phyloP scores from a whole-genome alignment of 345 rosid species.

The Aethionema arabicum region DNA sequence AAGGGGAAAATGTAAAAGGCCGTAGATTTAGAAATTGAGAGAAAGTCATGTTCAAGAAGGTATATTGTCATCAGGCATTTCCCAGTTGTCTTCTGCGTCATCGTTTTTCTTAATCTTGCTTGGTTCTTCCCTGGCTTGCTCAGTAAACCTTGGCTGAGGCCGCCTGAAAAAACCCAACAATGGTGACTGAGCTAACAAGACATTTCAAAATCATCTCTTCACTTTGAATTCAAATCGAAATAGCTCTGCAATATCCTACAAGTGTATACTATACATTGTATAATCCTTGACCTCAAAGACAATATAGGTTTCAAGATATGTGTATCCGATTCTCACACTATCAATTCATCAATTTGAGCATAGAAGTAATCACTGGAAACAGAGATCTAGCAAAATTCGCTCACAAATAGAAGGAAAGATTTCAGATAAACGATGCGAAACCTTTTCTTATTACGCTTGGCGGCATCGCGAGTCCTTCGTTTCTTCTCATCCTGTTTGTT shows the following conservation, averaged over 20 bases:
- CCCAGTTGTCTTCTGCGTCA: constrained; percentile 86
- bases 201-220: not conserved
- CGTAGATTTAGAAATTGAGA: constrained; percentile 14
- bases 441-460: constrained; percentile 75
- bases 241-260: not conserved
- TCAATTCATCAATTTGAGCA: not conserved
- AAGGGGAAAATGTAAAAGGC: not conserved
- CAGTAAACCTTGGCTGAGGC: constrained; percentile 38
- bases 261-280: too few species aligned
- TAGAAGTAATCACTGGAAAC: constrained; percentile 11
- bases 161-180: constrained; percentile 44
- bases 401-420: constrained; percentile 7
- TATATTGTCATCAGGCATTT: constrained; percentile 61
- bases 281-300: constrained; percentile 1
- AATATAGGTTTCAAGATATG: not conserved
- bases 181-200: constrained; percentile 5
- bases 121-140: constrained; percentile 43
- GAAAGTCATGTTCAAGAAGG: constrained; percentile 40
- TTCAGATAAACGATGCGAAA: constrained; percentile 13
- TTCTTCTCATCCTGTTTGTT: constrained; percentile 75
- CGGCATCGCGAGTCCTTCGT: constrained; percentile 72
- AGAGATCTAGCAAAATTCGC: constrained; percentile 7
- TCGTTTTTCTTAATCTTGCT: constrained; percentile 48
- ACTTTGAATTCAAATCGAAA: not conserved
- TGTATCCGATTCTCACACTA: constrained; percentile 7